Evolutionary conservation across 2,329 filamentous ascomycete genomes (phyloP).

Genomic region (Penicillium sp.): DNA sequence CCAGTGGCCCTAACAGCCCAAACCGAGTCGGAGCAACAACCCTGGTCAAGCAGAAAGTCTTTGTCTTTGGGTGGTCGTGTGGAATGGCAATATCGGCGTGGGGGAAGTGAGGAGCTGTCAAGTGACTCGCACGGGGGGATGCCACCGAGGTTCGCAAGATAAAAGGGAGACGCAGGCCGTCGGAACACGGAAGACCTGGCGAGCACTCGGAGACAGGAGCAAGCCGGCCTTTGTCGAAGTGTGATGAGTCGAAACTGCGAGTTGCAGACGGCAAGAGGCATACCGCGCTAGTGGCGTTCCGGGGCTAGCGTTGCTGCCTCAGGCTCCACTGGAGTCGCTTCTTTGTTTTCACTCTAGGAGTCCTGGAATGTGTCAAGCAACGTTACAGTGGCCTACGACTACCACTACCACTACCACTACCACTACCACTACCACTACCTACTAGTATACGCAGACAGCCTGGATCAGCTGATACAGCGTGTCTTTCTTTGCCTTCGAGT

Average conservation of each 20-base stretch:
- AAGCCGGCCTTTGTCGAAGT: background rate
- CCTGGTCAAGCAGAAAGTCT: background rate
- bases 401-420: too few relatives aligned
- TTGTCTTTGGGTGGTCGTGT: background rate
- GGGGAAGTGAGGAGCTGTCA: background rate
- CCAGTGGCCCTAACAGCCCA: background rate
- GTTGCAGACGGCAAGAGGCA: background rate
- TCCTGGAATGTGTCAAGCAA: too few relatives aligned
- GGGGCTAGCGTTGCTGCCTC: slow-evolving; percentile 2
- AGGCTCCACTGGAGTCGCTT: background rate
- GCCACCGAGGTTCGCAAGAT: too few relatives aligned
- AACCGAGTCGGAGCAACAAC: slow-evolving; percentile 1
- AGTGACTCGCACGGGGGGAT: background rate
- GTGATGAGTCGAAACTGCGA: background rate
- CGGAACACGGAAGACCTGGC: too few relatives aligned
- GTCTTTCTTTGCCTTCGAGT: too few relatives aligned
- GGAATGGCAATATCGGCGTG: background rate
- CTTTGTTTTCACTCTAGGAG: slow-evolving; percentile 2
- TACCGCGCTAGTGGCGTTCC: background rate
- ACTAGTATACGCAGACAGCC: too few relatives aligned
- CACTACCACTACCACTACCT: too few relatives aligned
- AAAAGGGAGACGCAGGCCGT: too few relatives aligned
- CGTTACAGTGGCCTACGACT: too few relatives aligned
- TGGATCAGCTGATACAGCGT: too few relatives aligned
- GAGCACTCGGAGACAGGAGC: background rate